Conservation (phyloP, 2,329 filamentous ascomycete genomes). For the Sclerotinia subarctica region DNA sequence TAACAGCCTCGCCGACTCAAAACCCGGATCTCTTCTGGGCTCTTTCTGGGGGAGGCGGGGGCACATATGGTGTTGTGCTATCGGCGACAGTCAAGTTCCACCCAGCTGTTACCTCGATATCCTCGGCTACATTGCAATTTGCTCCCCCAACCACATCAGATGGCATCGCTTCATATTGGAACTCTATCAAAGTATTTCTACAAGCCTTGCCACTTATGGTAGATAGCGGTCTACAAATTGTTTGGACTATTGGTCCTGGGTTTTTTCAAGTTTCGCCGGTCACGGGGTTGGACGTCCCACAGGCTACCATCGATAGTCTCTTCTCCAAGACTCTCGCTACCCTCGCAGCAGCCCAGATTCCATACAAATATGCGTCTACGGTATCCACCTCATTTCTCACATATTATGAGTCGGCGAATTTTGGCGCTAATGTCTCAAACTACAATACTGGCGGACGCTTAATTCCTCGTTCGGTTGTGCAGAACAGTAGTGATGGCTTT, state of each 20-base stretch:
- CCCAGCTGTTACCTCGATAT: background rate
- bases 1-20: slow-evolving; percentile 46
- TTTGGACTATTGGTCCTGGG: background rate
- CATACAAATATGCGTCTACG: background rate
- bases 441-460: background rate
- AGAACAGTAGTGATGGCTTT: background rate
- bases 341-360: background rate
- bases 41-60: slow-evolving; percentile 55
- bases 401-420: background rate
- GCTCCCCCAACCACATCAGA: background rate
- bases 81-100: slow-evolving; percentile 44
- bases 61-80: slow-evolving; percentile 55
- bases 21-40: slow-evolving; percentile 62
- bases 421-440: background rate
- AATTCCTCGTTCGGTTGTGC: background rate
- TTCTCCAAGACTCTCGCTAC: background rate
- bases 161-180: background rate
- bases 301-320: background rate
- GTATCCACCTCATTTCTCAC: background rate
- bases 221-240: background rate
- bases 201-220: background rate
- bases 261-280: background rate
- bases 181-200: slow-evolving; percentile 1
- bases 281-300: background rate
- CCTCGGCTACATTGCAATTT: slow-evolving; percentile 7